These are phyloP conservation scores for Capsella rubella DNA, from an alignment of 441 rosid species.

Conservation along the genomic window DNA sequence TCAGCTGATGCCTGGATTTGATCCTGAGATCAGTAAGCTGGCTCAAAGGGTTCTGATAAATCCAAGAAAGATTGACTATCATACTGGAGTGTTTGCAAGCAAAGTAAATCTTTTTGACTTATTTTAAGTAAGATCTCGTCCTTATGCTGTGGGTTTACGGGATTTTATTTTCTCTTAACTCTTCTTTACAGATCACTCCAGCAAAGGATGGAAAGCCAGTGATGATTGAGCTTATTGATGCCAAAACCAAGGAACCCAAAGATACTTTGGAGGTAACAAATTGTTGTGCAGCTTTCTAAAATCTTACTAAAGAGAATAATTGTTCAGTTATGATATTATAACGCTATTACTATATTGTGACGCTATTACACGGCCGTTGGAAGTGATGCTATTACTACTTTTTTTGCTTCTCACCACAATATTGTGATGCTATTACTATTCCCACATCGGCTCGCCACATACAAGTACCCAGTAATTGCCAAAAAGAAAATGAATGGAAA, in stretches of 20 bases:
- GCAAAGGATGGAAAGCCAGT: slow-evolving; percentile 97
- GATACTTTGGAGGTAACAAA: slow-evolving; percentile 85
- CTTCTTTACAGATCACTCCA: slow-evolving; percentile 74
- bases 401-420: neutral
- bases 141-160: neutral
- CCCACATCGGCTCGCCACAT: neutral
- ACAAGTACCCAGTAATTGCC: neutral
- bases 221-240: slow-evolving; percentile 91
- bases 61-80: slow-evolving; percentile 92
- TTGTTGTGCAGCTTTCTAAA: neutral
- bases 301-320: neutral
- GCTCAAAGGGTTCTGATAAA: slow-evolving; percentile 96
- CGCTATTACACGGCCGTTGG: neutral
- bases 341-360: neutral
- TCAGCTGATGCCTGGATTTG: slow-evolving; percentile 99
- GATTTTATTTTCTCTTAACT: neutral
- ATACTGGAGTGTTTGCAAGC: slow-evolving; percentile 93
- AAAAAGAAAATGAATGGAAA: neutral
- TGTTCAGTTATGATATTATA: neutral
- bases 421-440: neutral
- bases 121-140: neutral
- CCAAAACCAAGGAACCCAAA: slow-evolving; percentile 90
- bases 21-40: slow-evolving; percentile 96
- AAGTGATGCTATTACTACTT: neutral
- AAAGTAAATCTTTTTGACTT: slow-evolving; percentile 57